Evolutionary conservation across 2,329 filamentous ascomycete species (phyloP).

Genomic region (Xylariaceae sp.): DNA sequence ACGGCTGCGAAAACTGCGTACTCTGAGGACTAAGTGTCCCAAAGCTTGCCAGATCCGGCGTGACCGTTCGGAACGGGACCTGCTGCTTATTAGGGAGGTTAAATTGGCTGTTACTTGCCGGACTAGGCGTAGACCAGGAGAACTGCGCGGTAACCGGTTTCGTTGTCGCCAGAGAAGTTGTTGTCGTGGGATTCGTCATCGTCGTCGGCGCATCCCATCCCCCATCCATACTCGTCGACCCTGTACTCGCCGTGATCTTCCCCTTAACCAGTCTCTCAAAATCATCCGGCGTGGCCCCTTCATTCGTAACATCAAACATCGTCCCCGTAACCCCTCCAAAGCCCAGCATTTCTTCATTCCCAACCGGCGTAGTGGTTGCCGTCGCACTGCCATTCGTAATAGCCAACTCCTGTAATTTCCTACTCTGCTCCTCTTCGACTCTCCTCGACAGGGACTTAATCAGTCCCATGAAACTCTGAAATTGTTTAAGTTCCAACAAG

Average conservation of each 20-base stretch:
- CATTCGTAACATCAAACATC: slow-evolving; percentile 46
- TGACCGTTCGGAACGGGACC: slow-evolving; percentile 49
- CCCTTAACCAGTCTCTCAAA: slow-evolving; percentile 91
- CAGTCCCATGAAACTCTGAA: slow-evolving; percentile 82
- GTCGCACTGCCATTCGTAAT: slow-evolving; percentile 40
- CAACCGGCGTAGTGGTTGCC: slow-evolving; percentile 37
- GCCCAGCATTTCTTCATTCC: slow-evolving; percentile 62
- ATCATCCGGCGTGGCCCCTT: slow-evolving; percentile 56
- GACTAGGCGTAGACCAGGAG: slow-evolving; percentile 58
- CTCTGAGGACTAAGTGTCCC: slow-evolving; percentile 51
- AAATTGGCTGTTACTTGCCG: slow-evolving; percentile 34
- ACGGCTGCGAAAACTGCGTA: slow-evolving; percentile 58
- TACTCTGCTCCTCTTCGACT: slow-evolving; percentile 83
- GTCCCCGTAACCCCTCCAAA: slow-evolving; percentile 63
- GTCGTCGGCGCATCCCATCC: slow-evolving; percentile 43
- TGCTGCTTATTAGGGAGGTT: slow-evolving; percentile 34
- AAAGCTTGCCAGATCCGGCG: slow-evolving; percentile 52
- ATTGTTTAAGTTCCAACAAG: slow-evolving; percentile 78
- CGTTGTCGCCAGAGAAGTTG: slow-evolving; percentile 27
- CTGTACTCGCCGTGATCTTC: slow-evolving; percentile 37
- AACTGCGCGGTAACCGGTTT: slow-evolving; percentile 41
- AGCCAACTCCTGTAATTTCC: slow-evolving; percentile 79
- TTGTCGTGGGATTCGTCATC: slow-evolving; percentile 24
- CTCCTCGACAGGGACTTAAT: slow-evolving; percentile 74
- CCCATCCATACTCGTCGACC: slow-evolving; percentile 37